Conservation (phyloP, 1,284 basidiomycete species). For the Microbotryomycetes sp. region DNA sequence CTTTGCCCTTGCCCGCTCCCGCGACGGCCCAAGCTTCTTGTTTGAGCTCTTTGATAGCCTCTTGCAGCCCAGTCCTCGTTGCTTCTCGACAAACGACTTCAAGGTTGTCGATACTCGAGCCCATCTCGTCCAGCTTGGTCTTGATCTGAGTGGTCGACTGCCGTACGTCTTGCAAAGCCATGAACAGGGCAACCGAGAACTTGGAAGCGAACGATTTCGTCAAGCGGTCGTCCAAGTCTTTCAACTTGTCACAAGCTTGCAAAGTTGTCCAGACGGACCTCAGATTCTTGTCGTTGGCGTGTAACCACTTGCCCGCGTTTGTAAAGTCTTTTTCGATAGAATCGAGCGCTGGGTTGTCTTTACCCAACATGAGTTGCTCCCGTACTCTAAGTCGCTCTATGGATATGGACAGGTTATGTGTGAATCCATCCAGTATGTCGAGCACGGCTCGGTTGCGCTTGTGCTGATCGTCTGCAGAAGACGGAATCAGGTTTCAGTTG, state of each 20-base stretch:
- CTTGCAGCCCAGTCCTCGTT: conserved; percentile 17
- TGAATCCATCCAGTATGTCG: conserved; percentile 26
- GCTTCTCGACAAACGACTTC: conserved; percentile 11
- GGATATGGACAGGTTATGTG: conserved; percentile 17
- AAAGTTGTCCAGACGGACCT: conserved; percentile 15
- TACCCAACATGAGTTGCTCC: conserved; percentile 11
- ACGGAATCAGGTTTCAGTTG: too few relatives aligned
- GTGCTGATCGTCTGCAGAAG: too few relatives aligned
- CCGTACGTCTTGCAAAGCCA: conserved; percentile 29
- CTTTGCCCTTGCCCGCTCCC: background rate
- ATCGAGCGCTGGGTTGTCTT: conserved; percentile 13
- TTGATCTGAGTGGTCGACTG: conserved; percentile 22
- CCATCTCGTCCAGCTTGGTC: conserved; percentile 20
- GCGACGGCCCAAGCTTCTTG: conserved; percentile 17
- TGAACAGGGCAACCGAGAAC: conserved; percentile 30
- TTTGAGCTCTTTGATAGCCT: conserved; percentile 23
- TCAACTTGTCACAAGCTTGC: conserved; percentile 19
- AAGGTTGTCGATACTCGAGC: conserved; percentile 5
- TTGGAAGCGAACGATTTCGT: conserved; percentile 32
- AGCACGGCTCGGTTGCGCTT: conserved; percentile 4
- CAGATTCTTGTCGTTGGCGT: conserved; percentile 21
- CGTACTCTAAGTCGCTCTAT: conserved; percentile 18
- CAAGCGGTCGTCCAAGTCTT: conserved; percentile 30
- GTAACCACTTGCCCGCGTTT: conserved; percentile 18
- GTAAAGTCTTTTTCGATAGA: conserved; percentile 13